phyloP scores from a whole-genome alignment of 83 land plant species.

The Isoetes engelmannii region DNA sequence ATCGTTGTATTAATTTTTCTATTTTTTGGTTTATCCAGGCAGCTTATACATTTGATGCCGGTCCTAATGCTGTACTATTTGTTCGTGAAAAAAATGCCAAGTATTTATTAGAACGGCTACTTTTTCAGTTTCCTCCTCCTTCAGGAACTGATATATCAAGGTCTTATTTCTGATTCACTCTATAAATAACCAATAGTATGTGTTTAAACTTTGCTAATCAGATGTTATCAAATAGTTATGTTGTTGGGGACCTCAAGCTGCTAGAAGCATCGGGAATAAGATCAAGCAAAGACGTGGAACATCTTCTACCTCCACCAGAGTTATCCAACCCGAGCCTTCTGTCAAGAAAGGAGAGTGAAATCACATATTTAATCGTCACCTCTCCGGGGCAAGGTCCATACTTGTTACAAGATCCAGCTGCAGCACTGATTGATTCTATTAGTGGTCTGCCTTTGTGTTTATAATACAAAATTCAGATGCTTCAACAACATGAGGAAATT shows the following conservation, averaged over 20 bases:
- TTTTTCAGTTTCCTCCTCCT: slow-evolving; percentile 75
- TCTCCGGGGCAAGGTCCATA: slow-evolving; percentile 72
- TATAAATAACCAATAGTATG: not conserved
- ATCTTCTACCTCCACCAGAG: slow-evolving; percentile 65
- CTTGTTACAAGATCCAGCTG: slow-evolving; percentile 40
- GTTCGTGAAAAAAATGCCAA: slow-evolving; percentile 64
- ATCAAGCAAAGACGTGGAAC: slow-evolving; percentile 50
- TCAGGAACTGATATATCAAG: slow-evolving; percentile 52
- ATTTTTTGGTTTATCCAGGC: slow-evolving; percentile 43
- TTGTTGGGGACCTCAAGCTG: slow-evolving; percentile 66
- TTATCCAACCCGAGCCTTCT: slow-evolving; percentile 22
- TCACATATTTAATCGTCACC: slow-evolving; percentile 84
- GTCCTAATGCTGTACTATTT: slow-evolving; percentile 92
- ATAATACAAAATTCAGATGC: not conserved
- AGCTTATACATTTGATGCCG: slow-evolving; percentile 98
- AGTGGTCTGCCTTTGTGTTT: slow-evolving; percentile 51
- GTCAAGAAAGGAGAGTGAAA: slow-evolving; percentile 46
- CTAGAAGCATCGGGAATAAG: slow-evolving; percentile 50
- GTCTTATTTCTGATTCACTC: slow-evolving; percentile 24
- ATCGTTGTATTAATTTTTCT: not conserved
- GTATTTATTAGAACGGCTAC: slow-evolving; percentile 58
- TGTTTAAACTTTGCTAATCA: not conserved
- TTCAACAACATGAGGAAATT: too few relatives aligned
- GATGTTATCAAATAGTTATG: slow-evolving; percentile 44
- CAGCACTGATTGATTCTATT: slow-evolving; percentile 51